Conservation (phyloP, 1,284 basidiomycete genomes). For the Cryptococcus sp. region DNA sequence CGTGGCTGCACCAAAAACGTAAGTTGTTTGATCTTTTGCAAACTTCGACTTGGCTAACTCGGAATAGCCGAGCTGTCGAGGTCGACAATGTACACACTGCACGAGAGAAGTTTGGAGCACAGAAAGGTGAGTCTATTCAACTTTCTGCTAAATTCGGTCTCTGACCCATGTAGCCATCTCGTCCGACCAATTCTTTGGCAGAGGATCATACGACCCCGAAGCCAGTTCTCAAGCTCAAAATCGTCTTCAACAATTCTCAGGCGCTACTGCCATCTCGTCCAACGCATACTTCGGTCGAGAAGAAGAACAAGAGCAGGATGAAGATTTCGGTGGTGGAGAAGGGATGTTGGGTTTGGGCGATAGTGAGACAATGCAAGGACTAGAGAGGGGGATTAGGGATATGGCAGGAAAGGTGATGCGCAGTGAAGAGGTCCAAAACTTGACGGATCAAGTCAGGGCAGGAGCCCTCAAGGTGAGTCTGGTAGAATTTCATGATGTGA, state of each 20-base stretch:
- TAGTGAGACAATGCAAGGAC: conserved; percentile 57
- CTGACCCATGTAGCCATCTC: conserved; percentile 63
- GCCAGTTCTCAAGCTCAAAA: conserved; percentile 71
- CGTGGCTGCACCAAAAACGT: conserved; percentile 52
- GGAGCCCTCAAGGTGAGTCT: conserved; percentile 76
- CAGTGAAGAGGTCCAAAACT: conserved; percentile 85
- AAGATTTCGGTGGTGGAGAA: conserved; percentile 47
- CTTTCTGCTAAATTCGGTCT: not conserved
- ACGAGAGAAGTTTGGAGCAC: conserved; percentile 81
- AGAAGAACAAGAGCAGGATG: conserved; percentile 45
- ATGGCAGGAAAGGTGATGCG: conserved; percentile 71
- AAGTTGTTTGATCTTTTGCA: conserved; percentile 22
- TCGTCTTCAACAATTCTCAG: conserved; percentile 79
- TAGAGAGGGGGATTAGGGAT: conserved; percentile 77
- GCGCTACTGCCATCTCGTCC: conserved; percentile 89
- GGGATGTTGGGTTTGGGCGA: conserved; percentile 59
- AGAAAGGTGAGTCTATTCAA: conserved; percentile 58
- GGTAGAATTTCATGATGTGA: not conserved
- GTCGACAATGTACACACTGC: conserved; percentile 70
- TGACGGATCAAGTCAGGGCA: conserved; percentile 72
- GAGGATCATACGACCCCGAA: conserved; percentile 77
- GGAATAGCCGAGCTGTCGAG: conserved; percentile 25
- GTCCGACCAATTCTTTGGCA: conserved; percentile 95
- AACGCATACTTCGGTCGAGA: conserved; percentile 92
- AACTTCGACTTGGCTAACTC: not conserved